Base-by-base conservation (phyloP, 148 eudicot species). In the Fallopia convolvulus region DNA sequence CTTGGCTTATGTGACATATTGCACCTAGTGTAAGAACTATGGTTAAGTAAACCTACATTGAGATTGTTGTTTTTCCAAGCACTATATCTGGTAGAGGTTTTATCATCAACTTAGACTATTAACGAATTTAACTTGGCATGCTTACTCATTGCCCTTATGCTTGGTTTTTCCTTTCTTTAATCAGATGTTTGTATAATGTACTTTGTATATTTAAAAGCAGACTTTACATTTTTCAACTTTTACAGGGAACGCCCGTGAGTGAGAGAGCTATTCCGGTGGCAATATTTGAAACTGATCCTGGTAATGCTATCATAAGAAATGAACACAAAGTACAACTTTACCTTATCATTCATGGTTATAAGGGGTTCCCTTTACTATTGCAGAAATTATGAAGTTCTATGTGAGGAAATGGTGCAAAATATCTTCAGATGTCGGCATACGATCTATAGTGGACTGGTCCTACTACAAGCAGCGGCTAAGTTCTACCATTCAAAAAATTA, bases 221-320 rank as follows among this genome's bases (percentile, higher is more conserved):
- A 74, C 75, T 75, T 73, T 52, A 71, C 30, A 13, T 56, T 56
- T 58, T 83, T 49, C 40, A 74, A 33, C 33, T 50, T 84, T 82
- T 80, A 61, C 94, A 95, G 99, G 99, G 97, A 55, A 85, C 91
- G 52, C 97, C 99, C 60, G 99, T 95, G 78, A 95, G 99, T 44
- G 99, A 92, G 78, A 90, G 99, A 81, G 99, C 99, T n/a, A 89
- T 95, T 85, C 99, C 99, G 63, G 97, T 95, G 82, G 97, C 99
- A 77, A 91, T 95, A 82, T 95, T 95, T 80, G 97, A 92, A 85
- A 88, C 99, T 70, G 92, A 92, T 82, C 72, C 87, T 48, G 99
- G 99, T 95, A 91, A 79, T 53, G 58, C 76, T 80, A 70, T 76
- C 66, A 72, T 21, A 52, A 3, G 39, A 46, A 68, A 68, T 33